phyloP scores from a whole-genome alignment of 345 rosid genomes.

The Acer saccharum region DNA sequence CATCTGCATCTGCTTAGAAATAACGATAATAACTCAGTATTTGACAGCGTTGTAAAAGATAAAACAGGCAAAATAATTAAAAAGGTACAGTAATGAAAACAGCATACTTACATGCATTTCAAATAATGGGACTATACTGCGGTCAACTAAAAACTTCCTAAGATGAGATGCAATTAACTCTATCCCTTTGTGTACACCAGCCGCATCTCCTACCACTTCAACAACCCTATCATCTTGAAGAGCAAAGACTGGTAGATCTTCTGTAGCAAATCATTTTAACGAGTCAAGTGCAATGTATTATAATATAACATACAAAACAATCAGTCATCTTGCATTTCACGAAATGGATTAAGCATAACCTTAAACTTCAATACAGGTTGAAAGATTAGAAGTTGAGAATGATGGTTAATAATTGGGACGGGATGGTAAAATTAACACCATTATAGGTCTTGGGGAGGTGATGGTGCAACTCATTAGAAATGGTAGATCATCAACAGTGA shows the following conservation, averaged over 20 bases:
- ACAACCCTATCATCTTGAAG: constrained; percentile 99
- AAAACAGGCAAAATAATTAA: background rate
- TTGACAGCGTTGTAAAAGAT: background rate
- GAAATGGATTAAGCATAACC: background rate
- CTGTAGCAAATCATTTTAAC: constrained; percentile 48
- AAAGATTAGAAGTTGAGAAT: background rate
- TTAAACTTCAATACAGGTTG: background rate
- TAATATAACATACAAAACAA: background rate
- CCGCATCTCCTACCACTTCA: constrained; percentile 84
- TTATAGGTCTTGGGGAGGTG: too few relatives aligned
- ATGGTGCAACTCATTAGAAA: too few relatives aligned
- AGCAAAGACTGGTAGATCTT: constrained; percentile 90
- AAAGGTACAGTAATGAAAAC: background rate
- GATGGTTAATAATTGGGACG: background rate
- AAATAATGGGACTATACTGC: constrained; percentile 85
- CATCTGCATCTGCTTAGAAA: constrained; percentile 74
- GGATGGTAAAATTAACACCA: too few relatives aligned
- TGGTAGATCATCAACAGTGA: background rate
- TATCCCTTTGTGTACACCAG: constrained; percentile 85
- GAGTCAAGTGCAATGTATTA: constrained; percentile 10
- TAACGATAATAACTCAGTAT: constrained; percentile 6
- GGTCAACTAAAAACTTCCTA: constrained; percentile 96
- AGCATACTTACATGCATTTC: constrained; percentile 71
- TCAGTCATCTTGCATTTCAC: background rate
- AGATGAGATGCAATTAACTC: constrained; percentile 96